These are phyloP conservation scores for Trichosporon sp. DNA, from an alignment of 1,284 basidiomycete species.

Conservation along the genomic window DNA sequence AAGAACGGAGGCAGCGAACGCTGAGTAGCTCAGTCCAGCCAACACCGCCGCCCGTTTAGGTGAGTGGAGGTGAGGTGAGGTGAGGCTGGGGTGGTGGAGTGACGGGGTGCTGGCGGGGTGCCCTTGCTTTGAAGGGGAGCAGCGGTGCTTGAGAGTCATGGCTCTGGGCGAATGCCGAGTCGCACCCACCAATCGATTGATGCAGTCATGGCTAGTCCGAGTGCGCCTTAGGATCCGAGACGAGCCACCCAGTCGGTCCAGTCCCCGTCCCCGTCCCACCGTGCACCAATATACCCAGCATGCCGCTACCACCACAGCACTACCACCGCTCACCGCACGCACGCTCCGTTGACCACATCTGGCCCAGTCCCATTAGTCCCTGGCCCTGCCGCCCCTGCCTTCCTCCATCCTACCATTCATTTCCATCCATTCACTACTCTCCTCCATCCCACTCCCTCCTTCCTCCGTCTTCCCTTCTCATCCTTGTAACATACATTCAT, in stretches of 20 bases:
- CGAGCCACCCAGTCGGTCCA: slow-evolving; percentile 8
- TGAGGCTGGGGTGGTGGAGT: not conserved
- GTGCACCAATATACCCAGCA: not conserved
- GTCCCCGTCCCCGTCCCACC: slow-evolving; percentile 6
- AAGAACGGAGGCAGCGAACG: not conserved
- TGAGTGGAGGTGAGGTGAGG: not conserved
- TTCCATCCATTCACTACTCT: slow-evolving; percentile 14
- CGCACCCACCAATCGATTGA: slow-evolving; percentile 11
- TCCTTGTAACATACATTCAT: not conserved
- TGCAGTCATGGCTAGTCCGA: slow-evolving; percentile 12
- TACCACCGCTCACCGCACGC: not conserved
- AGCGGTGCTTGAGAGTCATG: no score
- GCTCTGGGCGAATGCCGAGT: not conserved
- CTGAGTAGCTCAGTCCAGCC: not conserved
- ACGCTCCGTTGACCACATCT: not conserved
- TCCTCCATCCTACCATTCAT: slow-evolving; percentile 11
- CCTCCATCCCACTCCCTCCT: not conserved
- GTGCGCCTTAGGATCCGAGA: slow-evolving; percentile 18
- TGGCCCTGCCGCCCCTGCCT: not conserved
- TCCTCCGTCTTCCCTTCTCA: slow-evolving; percentile 5
- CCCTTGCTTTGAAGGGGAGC: not conserved
- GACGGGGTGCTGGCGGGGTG: not conserved
- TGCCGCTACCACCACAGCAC: not conserved
- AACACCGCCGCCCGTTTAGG: not conserved
- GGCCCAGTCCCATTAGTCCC: not conserved